These are phyloP conservation scores for Miscanthus lutarioriparius DNA, from an alignment of 176 grass and related monocot species.

Conservation along the genomic window DNA sequence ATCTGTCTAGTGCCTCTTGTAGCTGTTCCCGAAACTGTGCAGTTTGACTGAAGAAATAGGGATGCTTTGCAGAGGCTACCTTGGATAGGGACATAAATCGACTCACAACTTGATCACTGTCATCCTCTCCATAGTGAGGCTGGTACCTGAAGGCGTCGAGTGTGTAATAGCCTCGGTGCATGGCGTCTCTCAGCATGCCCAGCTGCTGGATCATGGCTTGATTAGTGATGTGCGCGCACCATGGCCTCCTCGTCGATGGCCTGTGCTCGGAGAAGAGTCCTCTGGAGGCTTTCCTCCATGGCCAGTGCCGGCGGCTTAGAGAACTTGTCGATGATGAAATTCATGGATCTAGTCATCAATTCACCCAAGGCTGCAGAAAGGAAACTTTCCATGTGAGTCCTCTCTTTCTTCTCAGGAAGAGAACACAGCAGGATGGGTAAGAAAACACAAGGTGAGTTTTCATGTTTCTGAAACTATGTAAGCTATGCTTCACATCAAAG, in stretches of 20 bases:
- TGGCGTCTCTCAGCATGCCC: neutral
- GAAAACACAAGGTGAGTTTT: too few species aligned
- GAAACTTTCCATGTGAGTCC: neutral
- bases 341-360: neutral
- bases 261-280: neutral
- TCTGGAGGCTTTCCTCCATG: neutral
- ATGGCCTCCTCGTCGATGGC: neutral
- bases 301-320: neutral
- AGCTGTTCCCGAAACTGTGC: neutral
- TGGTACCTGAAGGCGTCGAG: constrained; percentile 7
- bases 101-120: neutral
- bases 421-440: neutral
- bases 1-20: neutral
- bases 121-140: neutral
- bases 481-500: neutral
- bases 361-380: neutral
- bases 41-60: neutral
- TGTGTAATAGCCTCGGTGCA: constrained; percentile 10
- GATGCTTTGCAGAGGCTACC: neutral
- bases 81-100: neutral
- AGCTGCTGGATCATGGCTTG: constrained; percentile 12
- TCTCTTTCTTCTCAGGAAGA: neutral
- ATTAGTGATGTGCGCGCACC: neutral
- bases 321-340: neutral
- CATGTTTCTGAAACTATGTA: neutral